Conservation (phyloP, 108 stramenopile genomes). For the Schizochytrium sp. region DNA sequence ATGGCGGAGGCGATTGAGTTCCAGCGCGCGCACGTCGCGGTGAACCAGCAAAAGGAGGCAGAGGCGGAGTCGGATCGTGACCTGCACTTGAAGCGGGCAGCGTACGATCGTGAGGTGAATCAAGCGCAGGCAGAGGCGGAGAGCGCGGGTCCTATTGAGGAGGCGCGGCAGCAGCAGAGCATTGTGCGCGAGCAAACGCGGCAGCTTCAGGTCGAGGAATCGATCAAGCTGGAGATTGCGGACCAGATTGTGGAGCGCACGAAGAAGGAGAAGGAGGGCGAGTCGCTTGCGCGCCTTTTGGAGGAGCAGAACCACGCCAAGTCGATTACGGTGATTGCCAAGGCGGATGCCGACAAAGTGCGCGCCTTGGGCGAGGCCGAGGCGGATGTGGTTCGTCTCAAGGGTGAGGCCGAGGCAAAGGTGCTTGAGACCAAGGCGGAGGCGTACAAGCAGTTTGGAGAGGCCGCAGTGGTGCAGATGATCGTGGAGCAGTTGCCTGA, state of each 20-base stretch:
- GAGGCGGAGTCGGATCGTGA: conserved; percentile 22
- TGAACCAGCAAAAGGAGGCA: conserved; percentile 28
- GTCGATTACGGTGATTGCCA: conserved; percentile 13
- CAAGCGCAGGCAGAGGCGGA: conserved; percentile 25
- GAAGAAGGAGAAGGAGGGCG: conserved; percentile 42
- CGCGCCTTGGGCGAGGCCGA: conserved; percentile 27
- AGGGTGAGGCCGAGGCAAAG: conserved; percentile 42
- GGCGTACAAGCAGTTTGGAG: conserved; percentile 39
- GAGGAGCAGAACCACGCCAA: conserved; percentile 42
- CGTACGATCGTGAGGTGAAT: conserved; percentile 33
- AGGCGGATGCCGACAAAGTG: conserved; percentile 23
- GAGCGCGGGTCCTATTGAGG: conserved; percentile 35
- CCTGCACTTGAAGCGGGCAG: conserved; percentile 19
- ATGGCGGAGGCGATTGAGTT: conserved; percentile 30
- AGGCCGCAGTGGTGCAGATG: conserved; percentile 35
- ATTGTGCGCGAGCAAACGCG: conserved; percentile 34
- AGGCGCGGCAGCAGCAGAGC: conserved; percentile 37
- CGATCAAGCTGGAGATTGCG: conserved; percentile 31
- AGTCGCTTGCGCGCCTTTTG: conserved; percentile 36
- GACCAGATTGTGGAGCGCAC: conserved; percentile 31
- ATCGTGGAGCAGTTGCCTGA: conserved; percentile 42
- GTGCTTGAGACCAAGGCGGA: conserved; percentile 36
- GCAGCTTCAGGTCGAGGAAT: conserved; percentile 38
- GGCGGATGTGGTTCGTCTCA: conserved; percentile 32
- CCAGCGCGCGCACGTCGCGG: conserved; percentile 24